phyloP scores from a whole-genome alignment of 352 stramenopile genomes.

The Globisporangium mamillatum region DNA sequence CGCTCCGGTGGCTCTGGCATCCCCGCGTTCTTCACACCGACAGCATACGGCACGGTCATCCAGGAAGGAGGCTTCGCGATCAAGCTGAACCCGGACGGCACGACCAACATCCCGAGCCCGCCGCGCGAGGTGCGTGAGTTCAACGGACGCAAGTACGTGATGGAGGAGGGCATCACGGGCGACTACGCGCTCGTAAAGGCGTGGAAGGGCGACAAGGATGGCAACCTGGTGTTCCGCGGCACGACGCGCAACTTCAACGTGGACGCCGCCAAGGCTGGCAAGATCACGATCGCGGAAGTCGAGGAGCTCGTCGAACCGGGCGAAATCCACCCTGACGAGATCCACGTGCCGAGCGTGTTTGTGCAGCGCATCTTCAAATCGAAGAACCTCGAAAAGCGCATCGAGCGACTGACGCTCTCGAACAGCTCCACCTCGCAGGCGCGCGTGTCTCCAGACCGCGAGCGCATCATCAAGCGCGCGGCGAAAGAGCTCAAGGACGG shows the following conservation, averaged over 20 bases:
- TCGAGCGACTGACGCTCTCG: conserved; percentile 91
- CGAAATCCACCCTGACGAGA: conserved; percentile 92
- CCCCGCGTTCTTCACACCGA: conserved; percentile 96
- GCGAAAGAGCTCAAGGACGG: conserved; percentile 88
- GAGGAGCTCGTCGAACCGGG: conserved; percentile 94
- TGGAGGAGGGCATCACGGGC: conserved; percentile 93
- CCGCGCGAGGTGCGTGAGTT: conserved; percentile 74
- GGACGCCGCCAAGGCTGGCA: conserved; percentile 92
- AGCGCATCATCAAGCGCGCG: conserved; percentile 93
- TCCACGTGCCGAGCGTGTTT: conserved; percentile 95
- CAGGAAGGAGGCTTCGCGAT: conserved; percentile 83
- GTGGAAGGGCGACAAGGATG: conserved; percentile 94
- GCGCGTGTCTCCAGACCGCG: conserved; percentile 74
- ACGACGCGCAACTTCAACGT: conserved; percentile 97
- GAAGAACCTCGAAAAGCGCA: conserved; percentile 89
- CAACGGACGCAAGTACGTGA: conserved; percentile 91
- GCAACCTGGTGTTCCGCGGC: conserved; percentile 95
- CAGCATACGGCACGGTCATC: conserved; percentile 91
- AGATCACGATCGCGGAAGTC: conserved; percentile 93
- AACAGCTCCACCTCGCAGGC: conserved; percentile 57
- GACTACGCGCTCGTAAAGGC: conserved; percentile 95
- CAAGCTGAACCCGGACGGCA: conserved; percentile 68
- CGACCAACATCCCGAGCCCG: conserved; percentile 61
- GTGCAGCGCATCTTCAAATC: conserved; percentile 94
- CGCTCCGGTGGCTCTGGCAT: conserved; percentile 92